Evolutionary conservation across 2,329 filamentous ascomycete genomes (phyloP).

Genomic region (Ophiostoma montium): DNA sequence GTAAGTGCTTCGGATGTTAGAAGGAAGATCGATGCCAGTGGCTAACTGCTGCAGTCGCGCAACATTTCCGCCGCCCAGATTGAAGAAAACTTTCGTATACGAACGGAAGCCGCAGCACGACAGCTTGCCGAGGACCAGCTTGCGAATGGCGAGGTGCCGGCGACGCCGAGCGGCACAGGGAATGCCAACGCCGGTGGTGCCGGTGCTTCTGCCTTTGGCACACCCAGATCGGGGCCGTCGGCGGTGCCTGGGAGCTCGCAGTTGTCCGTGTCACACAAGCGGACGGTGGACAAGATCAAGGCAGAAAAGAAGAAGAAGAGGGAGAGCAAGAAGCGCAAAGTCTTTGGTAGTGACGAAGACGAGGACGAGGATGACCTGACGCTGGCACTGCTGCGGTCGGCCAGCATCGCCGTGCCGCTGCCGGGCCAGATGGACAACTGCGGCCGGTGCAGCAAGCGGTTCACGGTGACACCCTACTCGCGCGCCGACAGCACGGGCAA

Average conservation of each 20-base stretch:
- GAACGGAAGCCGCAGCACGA: conserved; percentile 27
- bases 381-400: conserved; percentile 31
- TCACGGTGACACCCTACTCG: conserved; percentile 85
- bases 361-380: conserved; percentile 37
- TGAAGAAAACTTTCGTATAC: conserved; percentile 32
- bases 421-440: conserved; percentile 85
- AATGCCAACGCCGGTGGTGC: background rate
- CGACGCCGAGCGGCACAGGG: background rate
- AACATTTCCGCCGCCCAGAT: conserved; percentile 54
- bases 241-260: conserved; percentile 14
- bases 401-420: conserved; percentile 27
- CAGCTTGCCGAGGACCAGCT: conserved; percentile 18
- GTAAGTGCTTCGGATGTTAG: background rate
- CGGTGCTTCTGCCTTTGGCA: background rate
- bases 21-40: too few species aligned
- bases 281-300: conserved; percentile 47
- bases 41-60: conserved; percentile 37
- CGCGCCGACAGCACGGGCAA: conserved; percentile 61
- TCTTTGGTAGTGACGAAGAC: conserved; percentile 19
- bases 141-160: background rate
- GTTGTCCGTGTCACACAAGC: conserved; percentile 18
- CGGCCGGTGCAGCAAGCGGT: conserved; percentile 70
- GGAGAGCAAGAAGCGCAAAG: conserved; percentile 30
- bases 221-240: background rate
- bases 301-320: conserved; percentile 39